Evolutionary conservation across 2,329 filamentous ascomycete genomes (phyloP).

Genomic region (Stagonosporopsis chrysanthemi): DNA sequence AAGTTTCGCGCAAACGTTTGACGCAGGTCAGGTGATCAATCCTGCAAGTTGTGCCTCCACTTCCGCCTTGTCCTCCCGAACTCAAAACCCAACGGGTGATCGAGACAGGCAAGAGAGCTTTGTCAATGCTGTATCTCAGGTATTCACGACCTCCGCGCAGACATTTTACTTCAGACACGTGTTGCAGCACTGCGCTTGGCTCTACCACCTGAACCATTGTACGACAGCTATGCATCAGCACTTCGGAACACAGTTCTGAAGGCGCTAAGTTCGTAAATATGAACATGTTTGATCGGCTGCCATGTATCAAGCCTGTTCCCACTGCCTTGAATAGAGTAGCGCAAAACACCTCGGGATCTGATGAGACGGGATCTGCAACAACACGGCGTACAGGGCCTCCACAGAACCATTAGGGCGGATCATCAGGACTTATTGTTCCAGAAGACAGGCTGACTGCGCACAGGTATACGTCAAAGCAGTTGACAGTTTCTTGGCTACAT

Average conservation of each 20-base stretch:
- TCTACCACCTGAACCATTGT: slow-evolving; percentile 1
- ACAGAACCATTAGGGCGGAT: slow-evolving; percentile 10
- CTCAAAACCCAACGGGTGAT: not conserved
- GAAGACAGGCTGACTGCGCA: slow-evolving; percentile 12
- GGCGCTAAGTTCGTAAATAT: not conserved
- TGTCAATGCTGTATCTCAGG: not conserved
- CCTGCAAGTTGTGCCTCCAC: not conserved
- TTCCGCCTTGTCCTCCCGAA: not conserved
- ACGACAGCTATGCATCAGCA: slow-evolving; percentile 5
- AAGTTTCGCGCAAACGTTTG: not conserved
- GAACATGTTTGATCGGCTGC: slow-evolving; percentile 23
- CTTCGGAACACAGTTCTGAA: not conserved
- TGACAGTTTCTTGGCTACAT: not conserved
- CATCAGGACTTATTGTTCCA: slow-evolving; percentile 19
- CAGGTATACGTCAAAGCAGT: not conserved
- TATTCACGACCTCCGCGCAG: not conserved
- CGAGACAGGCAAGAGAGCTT: not conserved
- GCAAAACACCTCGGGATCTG: slow-evolving; percentile 33
- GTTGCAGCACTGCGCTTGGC: not conserved
- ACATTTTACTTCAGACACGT: not conserved
- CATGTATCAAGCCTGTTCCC: slow-evolving; percentile 18
- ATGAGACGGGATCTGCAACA: slow-evolving; percentile 20
- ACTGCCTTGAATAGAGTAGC: slow-evolving; percentile 11
- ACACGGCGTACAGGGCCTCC: slow-evolving; percentile 2
- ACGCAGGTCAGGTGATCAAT: not conserved